These are phyloP conservation scores for Tagetes patula DNA, from an alignment of 129 eudicot genomes.

Conservation along the genomic window DNA sequence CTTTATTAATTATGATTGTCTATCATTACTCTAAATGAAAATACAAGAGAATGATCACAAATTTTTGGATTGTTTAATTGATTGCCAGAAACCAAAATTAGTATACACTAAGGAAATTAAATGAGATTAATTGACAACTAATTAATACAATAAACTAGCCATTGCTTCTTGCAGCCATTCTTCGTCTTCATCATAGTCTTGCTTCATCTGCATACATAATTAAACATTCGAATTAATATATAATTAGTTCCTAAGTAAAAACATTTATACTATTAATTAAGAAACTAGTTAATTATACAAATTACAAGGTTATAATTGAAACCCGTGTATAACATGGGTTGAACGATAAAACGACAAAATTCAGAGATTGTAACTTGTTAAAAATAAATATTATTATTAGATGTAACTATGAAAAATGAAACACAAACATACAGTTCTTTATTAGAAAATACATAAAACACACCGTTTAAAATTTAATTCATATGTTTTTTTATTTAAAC, in stretches of 20 bases:
- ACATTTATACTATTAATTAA: neutral
- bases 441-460: too few relatives aligned
- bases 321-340: too few relatives aligned
- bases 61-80: constrained; percentile 5
- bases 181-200: constrained; percentile 55
- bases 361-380: too few relatives aligned
- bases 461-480: too few relatives aligned
- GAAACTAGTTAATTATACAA: neutral
- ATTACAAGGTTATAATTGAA: neutral
- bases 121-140: constrained; percentile 7
- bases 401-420: too few relatives aligned
- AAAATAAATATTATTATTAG: too few relatives aligned
- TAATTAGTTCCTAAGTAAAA: neutral
- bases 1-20: neutral
- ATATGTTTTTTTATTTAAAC: too few relatives aligned
- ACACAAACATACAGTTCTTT: too few relatives aligned
- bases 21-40: neutral
- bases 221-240: constrained; percentile 13
- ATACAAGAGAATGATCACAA: neutral
- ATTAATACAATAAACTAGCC: constrained; percentile 52
- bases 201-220: constrained; percentile 45
- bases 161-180: constrained; percentile 85
- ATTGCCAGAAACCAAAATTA: constrained; percentile 21
- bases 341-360: too few relatives aligned
- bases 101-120: constrained; percentile 20